phyloP scores from a whole-genome alignment of 495 filamentous ascomycete species.

The Xylaria venustula region DNA sequence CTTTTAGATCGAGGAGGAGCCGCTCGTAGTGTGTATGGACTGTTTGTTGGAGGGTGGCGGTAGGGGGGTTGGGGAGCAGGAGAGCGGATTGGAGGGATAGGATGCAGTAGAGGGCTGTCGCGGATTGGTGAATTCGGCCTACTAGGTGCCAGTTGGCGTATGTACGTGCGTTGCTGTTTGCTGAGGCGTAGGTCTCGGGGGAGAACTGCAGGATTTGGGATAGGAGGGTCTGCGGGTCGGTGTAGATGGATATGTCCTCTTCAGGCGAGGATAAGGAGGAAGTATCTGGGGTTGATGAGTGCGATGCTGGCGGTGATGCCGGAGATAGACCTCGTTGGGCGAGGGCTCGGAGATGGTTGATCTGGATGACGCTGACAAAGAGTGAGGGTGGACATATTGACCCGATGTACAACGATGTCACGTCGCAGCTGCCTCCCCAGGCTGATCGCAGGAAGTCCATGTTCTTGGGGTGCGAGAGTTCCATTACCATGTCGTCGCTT shows the following conservation, averaged over 20 bases:
- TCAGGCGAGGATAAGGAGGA: not conserved
- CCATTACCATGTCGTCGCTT: slow-evolving; percentile 3
- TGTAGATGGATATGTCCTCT: not conserved
- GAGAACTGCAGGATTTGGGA: not conserved
- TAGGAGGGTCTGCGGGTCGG: not conserved
- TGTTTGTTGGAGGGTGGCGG: not conserved
- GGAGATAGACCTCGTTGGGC: not conserved
- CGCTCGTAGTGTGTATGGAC: not conserved
- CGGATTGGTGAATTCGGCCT: slow-evolving; percentile 6
- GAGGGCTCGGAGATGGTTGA: slow-evolving; percentile 15
- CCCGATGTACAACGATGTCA: not conserved
- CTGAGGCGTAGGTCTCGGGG: not conserved
- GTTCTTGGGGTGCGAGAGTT: slow-evolving; percentile 9
- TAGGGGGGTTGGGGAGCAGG: not conserved
- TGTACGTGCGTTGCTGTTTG: not conserved
- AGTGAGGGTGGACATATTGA: slow-evolving; percentile 13
- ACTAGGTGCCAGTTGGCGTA: slow-evolving; percentile 10
- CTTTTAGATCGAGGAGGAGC: slow-evolving; percentile 10
- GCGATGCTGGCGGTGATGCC: not conserved
- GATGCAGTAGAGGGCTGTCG: slow-evolving; percentile 9
- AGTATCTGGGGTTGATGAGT: not conserved
- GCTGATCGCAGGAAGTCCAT: not conserved
- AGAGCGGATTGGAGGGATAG: not conserved
- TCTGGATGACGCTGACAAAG: not conserved
- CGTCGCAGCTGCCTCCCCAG: not conserved